phyloP scores from a whole-genome alignment of 2,329 filamentous ascomycete species.

The Exophiala aquamarina region DNA sequence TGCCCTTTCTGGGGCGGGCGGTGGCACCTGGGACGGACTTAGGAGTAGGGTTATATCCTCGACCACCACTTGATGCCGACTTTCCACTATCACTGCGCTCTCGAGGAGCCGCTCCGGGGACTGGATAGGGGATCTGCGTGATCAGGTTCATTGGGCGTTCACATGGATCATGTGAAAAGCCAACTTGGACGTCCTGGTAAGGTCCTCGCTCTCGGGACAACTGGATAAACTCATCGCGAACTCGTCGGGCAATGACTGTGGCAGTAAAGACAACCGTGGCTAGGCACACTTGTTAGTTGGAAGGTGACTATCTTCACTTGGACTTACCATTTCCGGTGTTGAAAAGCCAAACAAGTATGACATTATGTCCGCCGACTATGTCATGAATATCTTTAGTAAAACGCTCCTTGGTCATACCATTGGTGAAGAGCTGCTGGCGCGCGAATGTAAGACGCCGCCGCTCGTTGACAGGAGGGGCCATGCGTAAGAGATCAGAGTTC shows the following conservation, averaged over 20 bases:
- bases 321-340: conserved; percentile 44
- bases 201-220: conserved; percentile 29
- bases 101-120: conserved; percentile 4
- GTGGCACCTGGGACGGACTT: conserved; percentile 16
- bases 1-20: conserved; percentile 18
- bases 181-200: conserved; percentile 37
- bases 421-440: conserved; percentile 38
- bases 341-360: conserved; percentile 44
- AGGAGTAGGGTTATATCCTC: conserved; percentile 17
- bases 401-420: conserved; percentile 33
- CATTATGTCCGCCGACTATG: conserved; percentile 35
- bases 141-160: conserved; percentile 39
- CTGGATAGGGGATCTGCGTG: conserved; percentile 27
- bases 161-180: conserved; percentile 41
- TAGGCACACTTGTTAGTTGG: conserved; percentile 18
- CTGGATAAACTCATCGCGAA: conserved; percentile 35
- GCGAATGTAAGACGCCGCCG: conserved; percentile 44
- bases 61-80: conserved; percentile 16
- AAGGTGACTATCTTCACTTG: not conserved
- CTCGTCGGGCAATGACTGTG: conserved; percentile 36
- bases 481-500: conserved; percentile 36
- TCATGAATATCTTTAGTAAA: conserved; percentile 37
- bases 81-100: conserved; percentile 22
- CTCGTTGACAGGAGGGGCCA: conserved; percentile 38
- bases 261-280: conserved; percentile 41